A percentile compares a stretch with the other conserved stretches of the same genome.
phyloP scores from a whole-genome alignment of 2,329 filamentous ascomycete species.

The Paracoccidioides brasiliensis region DNA sequence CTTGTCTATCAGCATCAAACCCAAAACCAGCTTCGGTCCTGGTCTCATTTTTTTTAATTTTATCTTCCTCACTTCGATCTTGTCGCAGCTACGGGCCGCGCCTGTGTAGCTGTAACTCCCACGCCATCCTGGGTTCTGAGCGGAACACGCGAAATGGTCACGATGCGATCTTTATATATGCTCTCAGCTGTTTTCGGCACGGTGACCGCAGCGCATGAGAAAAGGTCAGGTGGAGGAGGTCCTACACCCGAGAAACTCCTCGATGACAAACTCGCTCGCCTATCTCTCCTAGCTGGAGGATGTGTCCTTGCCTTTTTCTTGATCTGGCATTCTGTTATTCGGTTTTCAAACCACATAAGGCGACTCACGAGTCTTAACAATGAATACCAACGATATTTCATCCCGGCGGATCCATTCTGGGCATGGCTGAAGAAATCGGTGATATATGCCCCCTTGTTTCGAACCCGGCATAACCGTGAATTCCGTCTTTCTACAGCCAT shows the following conservation, averaged over 20 bases:
- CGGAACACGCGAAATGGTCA: constrained; percentile 2
- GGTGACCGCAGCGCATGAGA: constrained; percentile 1
- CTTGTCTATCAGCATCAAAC: not conserved
- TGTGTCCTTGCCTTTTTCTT: constrained; percentile 50
- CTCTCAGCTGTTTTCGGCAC: not conserved
- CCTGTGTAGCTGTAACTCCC: not conserved
- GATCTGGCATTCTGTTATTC: constrained; percentile 51
- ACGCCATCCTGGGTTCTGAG: not conserved
- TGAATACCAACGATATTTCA: constrained; percentile 68
- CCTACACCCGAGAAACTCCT: constrained; percentile 11
- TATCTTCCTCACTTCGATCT: not conserved
- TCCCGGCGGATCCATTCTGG: constrained; percentile 42
- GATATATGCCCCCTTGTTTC: constrained; percentile 35
- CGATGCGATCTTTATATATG: not conserved
- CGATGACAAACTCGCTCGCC: constrained; percentile 46
- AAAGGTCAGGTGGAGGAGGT: not conserved
- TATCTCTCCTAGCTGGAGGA: constrained; percentile 51
- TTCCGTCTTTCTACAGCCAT: constrained; percentile 31
- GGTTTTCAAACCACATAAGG: constrained; percentile 54
- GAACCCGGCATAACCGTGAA: constrained; percentile 33
- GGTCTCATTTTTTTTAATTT: too few relatives aligned
- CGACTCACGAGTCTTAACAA: constrained; percentile 64
- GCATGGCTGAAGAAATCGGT: constrained; percentile 58
- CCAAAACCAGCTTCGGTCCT: not conserved
- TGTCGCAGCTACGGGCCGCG: too few relatives aligned